Conservation (phyloP, 2,329 filamentous ascomycete genomes). For the Scytalidium sp. region DNA sequence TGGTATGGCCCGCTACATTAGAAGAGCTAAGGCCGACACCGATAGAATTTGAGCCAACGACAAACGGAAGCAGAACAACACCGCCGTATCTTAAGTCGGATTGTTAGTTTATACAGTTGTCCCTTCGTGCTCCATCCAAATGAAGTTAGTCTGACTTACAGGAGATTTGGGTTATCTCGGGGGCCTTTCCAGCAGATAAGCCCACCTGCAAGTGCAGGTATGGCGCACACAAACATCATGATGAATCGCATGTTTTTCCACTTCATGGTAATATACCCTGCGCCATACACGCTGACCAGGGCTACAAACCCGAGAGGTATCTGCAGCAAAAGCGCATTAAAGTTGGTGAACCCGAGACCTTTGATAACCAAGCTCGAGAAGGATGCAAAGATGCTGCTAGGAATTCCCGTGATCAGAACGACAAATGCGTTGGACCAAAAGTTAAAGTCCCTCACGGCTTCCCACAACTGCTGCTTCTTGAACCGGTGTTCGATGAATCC, state of each 20-base stretch:
- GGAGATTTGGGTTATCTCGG: not conserved
- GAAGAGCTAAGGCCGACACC: constrained; percentile 64
- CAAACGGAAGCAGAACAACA: constrained; percentile 69
- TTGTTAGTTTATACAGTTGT: not conserved
- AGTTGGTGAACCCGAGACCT: constrained; percentile 60
- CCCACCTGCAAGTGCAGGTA: not conserved
- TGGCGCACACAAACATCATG: not conserved
- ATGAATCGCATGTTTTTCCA: not conserved
- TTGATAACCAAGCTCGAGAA: constrained; percentile 75
- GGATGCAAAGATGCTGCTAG: constrained; percentile 68
- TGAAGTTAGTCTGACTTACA: constrained; percentile 58
- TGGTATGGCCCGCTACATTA: constrained; percentile 52
- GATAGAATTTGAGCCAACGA: constrained; percentile 55
- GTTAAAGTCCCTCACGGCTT: constrained; percentile 37
- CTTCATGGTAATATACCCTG: constrained; percentile 22
- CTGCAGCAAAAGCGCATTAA: constrained; percentile 69
- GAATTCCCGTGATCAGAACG: constrained; percentile 36
- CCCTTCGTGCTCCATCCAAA: not conserved
- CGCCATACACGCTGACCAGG: not conserved
- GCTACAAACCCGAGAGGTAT: constrained; percentile 63
- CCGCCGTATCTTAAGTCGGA: constrained; percentile 62
- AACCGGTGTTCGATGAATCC: constrained; percentile 16
- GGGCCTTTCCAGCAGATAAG: not conserved
- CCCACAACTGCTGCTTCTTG: constrained; percentile 16
- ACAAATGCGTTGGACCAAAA: not conserved